phyloP scores from a whole-genome alignment of 2,329 filamentous ascomycete genomes.

The Lasiodiplodia sp. region DNA sequence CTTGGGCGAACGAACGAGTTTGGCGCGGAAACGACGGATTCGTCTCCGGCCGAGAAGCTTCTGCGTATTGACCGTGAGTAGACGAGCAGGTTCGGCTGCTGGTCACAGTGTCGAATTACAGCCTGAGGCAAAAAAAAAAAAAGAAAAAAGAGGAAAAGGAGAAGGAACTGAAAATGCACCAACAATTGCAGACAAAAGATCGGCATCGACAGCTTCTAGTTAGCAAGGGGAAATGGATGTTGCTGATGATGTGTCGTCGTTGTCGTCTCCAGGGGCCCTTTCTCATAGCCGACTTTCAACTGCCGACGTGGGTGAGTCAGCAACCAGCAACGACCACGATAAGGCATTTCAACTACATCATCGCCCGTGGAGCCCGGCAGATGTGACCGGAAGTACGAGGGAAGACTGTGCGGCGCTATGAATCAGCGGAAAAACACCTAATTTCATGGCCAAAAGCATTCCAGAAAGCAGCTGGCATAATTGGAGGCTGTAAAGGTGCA shows the following conservation, averaged over 20 bases:
- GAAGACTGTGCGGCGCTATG: not conserved
- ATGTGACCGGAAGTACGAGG: constrained; percentile 1
- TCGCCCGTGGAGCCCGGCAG: constrained; percentile 22
- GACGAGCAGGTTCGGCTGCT: not conserved
- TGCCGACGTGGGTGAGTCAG: constrained; percentile 24
- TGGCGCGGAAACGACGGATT: not conserved
- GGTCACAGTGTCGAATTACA: too few species aligned
- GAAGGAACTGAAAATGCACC: too few species aligned
- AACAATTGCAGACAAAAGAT: not conserved
- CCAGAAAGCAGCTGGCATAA: not conserved
- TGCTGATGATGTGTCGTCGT: not conserved
- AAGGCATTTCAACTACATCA: constrained; percentile 16
- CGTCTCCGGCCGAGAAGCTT: not conserved
- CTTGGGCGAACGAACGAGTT: not conserved
- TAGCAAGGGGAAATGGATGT: too few species aligned
- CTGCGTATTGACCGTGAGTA: not conserved
- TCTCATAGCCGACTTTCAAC: constrained; percentile 28
- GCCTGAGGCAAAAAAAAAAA: too few species aligned
- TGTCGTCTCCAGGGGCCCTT: not conserved
- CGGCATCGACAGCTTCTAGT: not conserved
- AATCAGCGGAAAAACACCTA: not conserved
- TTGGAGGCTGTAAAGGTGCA: not conserved
- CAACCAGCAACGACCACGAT: constrained; percentile 8
- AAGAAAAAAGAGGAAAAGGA: too few species aligned
- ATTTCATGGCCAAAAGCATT: not conserved